phyloP scores from a whole-genome alignment of 495 filamentous ascomycete genomes.

The Aspergillus saccharolyticus region DNA sequence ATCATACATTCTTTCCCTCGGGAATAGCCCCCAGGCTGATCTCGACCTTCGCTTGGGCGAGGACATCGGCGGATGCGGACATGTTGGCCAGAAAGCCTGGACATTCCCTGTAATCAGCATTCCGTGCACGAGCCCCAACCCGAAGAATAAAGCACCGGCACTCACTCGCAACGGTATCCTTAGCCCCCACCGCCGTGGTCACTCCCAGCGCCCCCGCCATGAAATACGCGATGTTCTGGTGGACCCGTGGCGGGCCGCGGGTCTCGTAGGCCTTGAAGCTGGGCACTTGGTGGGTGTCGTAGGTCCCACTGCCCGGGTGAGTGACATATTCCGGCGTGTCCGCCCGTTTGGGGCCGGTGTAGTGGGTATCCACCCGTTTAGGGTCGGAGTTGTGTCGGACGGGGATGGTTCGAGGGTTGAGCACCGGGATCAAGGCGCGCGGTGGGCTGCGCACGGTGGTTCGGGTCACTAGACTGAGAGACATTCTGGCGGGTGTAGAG shows the following conservation, averaged over 20 bases:
- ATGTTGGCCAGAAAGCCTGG: constrained; percentile 99
- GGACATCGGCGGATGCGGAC: constrained; percentile 97
- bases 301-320: constrained; percentile 30
- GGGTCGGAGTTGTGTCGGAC: not conserved
- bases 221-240: constrained; percentile 93
- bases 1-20: constrained; percentile 98
- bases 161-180: constrained; percentile 94
- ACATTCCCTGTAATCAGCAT: constrained; percentile 20
- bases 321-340: constrained; percentile 10
- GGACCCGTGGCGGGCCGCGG: constrained; percentile 55
- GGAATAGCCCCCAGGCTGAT: constrained; percentile 87
- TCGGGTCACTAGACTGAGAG: not conserved
- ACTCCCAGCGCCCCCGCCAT: constrained; percentile 95
- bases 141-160: too few relatives aligned
- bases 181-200: constrained; percentile 84
- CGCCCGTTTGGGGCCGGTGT: not conserved
- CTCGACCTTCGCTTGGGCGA: constrained; percentile 99
- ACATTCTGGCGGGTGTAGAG: not conserved
- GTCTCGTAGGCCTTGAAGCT: constrained; percentile 84
- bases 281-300: constrained; percentile 68
- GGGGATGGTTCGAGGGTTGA: not conserved
- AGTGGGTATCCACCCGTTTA: not conserved
- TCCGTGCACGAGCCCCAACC: too few relatives aligned
- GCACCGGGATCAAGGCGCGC: not conserved
- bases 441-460: not conserved